A percentile compares a stretch with the other conserved stretches of the same genome.
Evolutionary conservation across 257 asterid species (phyloP).

Genomic region (Cinchona pubescens): DNA sequence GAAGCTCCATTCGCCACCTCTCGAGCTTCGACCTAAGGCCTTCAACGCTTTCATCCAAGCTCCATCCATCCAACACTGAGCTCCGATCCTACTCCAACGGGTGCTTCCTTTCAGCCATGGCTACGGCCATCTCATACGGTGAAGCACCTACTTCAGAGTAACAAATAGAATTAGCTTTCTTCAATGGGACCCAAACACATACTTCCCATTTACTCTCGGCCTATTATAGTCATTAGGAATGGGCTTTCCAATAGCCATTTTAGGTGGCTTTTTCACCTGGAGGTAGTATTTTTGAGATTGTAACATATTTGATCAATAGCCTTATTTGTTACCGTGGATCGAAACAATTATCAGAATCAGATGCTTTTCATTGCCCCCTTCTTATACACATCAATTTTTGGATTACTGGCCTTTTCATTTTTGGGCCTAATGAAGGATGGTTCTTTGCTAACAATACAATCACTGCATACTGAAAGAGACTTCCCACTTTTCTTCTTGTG

Average conservation of each 20-base stretch:
- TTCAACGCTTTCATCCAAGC: constrained; percentile 80
- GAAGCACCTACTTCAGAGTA: constrained; percentile 85
- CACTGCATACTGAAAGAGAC: constrained; percentile 56
- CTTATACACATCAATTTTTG: neutral
- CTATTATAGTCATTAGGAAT: constrained; percentile 30
- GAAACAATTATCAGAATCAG: neutral
- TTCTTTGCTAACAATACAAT: constrained; percentile 53
- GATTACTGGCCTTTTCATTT: neutral
- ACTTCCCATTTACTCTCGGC: constrained; percentile 35
- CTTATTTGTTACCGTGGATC: constrained; percentile 19
- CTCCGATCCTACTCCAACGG: constrained; percentile 64
- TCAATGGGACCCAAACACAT: constrained; percentile 38
- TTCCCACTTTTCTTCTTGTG: constrained; percentile 35
- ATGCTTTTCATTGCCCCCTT: constrained; percentile 3
- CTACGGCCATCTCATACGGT: constrained; percentile 83
- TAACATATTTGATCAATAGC: constrained; percentile 28
- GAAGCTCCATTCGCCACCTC: constrained; percentile 83
- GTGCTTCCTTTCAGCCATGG: constrained; percentile 49
- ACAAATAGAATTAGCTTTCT: constrained; percentile 39
- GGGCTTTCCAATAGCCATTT: constrained; percentile 35
- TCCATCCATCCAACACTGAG: constrained; percentile 89
- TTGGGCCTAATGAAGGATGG: constrained; percentile 27
- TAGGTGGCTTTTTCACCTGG: constrained; percentile 19
- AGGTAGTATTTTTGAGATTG: constrained; percentile 10
- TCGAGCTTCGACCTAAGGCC: constrained; percentile 84